Conservation (phyloP, 2,329 filamentous ascomycete genomes). For the Colletotrichum nymphaeae region DNA sequence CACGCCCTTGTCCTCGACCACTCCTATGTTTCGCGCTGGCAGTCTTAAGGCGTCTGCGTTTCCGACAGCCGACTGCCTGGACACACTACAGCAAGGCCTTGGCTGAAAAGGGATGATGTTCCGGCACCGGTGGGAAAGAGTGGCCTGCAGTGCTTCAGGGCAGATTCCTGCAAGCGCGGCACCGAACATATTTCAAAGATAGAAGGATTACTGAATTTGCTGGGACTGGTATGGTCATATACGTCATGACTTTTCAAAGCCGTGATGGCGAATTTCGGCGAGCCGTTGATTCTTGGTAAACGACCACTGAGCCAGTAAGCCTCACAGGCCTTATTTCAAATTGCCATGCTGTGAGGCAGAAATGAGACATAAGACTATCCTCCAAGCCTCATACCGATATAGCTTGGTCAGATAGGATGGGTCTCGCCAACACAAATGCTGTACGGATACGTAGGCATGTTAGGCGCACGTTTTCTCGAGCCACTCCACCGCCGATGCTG, state of each 20-base stretch:
- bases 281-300: neutral
- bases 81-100: neutral
- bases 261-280: neutral
- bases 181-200: neutral
- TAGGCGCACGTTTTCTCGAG: neutral
- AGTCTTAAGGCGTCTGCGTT: neutral
- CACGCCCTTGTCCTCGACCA: neutral
- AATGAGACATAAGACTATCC: slow-evolving; percentile 10
- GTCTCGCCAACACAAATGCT: neutral
- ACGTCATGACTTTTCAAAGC: slow-evolving; percentile 29
- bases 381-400: neutral
- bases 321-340: slow-evolving; percentile 10
- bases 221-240: neutral
- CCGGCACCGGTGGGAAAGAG: neutral
- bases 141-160: neutral
- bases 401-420: neutral
- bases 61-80: neutral
- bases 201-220: neutral
- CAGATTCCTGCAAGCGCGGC: neutral
- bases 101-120: neutral
- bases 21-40: neutral
- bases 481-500: neutral
- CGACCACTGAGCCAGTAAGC: neutral
- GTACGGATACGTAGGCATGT: neutral
- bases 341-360: neutral